phyloP scores from a whole-genome alignment of 1,139 yeast species.

The Yamadazyma diospyri region DNA sequence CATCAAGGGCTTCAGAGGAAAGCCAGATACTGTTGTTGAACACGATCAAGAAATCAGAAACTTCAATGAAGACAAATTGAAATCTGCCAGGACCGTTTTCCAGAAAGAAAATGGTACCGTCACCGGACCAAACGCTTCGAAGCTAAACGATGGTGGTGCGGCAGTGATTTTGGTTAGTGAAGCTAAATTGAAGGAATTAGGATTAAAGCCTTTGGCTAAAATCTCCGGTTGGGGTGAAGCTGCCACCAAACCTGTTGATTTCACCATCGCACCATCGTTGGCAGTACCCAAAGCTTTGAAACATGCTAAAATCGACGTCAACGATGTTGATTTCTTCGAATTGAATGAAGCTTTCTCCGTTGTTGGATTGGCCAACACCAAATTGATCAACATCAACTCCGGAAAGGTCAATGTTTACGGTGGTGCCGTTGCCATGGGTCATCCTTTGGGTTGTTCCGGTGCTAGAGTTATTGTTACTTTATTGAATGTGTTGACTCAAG shows the following conservation, averaged over 20 bases:
- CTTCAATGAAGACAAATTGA: slow-evolving; percentile 71
- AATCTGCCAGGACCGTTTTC: slow-evolving; percentile 87
- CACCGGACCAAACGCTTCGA: slow-evolving; percentile 95
- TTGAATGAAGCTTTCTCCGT: slow-evolving; percentile 97
- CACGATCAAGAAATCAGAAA: slow-evolving; percentile 73
- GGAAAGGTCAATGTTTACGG: slow-evolving; percentile 89
- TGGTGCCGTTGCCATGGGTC: slow-evolving; percentile 97
- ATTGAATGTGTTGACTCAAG: slow-evolving; percentile 71
- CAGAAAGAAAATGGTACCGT: slow-evolving; percentile 89
- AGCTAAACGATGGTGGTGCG: slow-evolving; percentile 96
- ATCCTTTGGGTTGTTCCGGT: slow-evolving; percentile 97
- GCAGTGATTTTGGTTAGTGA: slow-evolving; percentile 87
- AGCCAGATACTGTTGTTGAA: slow-evolving; percentile 72
- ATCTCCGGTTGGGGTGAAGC: slow-evolving; percentile 97
- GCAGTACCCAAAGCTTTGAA: slow-evolving; percentile 95
- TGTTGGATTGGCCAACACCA: slow-evolving; percentile 87
- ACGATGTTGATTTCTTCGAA: slow-evolving; percentile 77
- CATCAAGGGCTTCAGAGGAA: slow-evolving; percentile 87
- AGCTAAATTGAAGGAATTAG: slow-evolving; percentile 75
- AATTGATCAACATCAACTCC: slow-evolving; percentile 60
- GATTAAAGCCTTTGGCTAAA: slow-evolving; percentile 82
- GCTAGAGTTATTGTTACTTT: slow-evolving; percentile 91
- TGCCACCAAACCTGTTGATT: slow-evolving; percentile 88
- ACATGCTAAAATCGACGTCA: slow-evolving; percentile 62
- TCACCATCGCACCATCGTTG: slow-evolving; percentile 90